Conservation (phyloP, 192 early-diverging fungal genomes). For the Linnemannia exigua region DNA sequence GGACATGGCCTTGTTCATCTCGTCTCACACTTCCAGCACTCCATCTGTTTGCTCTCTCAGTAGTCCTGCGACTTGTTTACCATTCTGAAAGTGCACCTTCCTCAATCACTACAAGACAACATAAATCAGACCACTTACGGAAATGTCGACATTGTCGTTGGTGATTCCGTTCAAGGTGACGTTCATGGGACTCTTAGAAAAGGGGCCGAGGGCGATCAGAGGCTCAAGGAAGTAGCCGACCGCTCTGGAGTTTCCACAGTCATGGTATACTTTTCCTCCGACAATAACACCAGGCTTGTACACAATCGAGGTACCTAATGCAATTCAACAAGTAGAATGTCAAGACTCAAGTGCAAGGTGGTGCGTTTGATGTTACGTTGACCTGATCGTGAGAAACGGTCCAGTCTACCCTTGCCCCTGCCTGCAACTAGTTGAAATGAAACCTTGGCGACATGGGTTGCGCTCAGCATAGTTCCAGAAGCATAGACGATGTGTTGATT, state of each 20-base stretch:
- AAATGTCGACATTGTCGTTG: slow-evolving; percentile 92
- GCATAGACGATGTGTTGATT: too few species aligned
- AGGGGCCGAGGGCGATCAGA: slow-evolving; percentile 92
- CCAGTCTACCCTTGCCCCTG: too few species aligned
- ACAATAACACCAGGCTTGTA: slow-evolving; percentile 92
- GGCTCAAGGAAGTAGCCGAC: slow-evolving; percentile 97
- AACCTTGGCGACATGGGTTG: too few species aligned
- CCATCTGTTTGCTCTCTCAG: too few species aligned
- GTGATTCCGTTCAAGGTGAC: slow-evolving; percentile 93
- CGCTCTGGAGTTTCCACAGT: slow-evolving; percentile 87
- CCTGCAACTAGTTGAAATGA: too few species aligned
- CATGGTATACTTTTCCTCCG: slow-evolving; percentile 89
- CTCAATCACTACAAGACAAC: neutral
- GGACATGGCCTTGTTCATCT: neutral
- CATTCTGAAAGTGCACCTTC: neutral
- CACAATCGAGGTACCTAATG: slow-evolving; percentile 85
- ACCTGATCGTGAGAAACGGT: too few species aligned
- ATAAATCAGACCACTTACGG: slow-evolving; percentile 65
- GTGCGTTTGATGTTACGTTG: too few species aligned
- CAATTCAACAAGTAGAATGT: neutral
- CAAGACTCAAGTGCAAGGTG: too few species aligned
- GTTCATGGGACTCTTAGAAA: slow-evolving; percentile 88
- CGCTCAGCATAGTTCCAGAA: too few species aligned
- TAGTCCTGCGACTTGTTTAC: neutral
- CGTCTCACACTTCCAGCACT: neutral